These are phyloP conservation scores for Rhazya stricta DNA, from an alignment of 257 asterid genomes.

Conservation along the genomic window DNA sequence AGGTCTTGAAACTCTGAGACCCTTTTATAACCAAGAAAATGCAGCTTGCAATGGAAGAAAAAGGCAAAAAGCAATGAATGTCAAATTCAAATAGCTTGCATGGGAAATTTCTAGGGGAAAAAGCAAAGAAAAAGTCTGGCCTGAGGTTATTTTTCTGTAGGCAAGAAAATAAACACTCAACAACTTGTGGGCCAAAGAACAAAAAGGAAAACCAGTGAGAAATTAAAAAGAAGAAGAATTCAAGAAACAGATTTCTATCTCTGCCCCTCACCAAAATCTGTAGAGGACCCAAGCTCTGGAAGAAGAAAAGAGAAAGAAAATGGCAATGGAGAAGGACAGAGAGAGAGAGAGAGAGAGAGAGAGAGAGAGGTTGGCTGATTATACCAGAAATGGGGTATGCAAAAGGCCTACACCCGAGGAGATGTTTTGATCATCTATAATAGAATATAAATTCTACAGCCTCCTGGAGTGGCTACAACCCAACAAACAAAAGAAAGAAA, in stretches of 20 bases:
- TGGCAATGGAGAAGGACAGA: slow-evolving; percentile 2
- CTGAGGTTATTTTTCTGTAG: neutral
- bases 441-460: slow-evolving; percentile 12
- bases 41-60: slow-evolving; percentile 4
- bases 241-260: slow-evolving; percentile 7
- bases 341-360: slow-evolving; percentile 1
- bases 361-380: slow-evolving; percentile 7
- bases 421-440: slow-evolving; percentile 16
- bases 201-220: neutral
- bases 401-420: slow-evolving; percentile 26
- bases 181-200: slow-evolving; percentile 17
- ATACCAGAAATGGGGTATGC: slow-evolving; percentile 11
- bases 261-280: neutral
- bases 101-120: slow-evolving; percentile 15
- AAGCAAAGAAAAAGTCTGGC: neutral
- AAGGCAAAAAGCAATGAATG: slow-evolving; percentile 1
- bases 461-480: slow-evolving; percentile 27
- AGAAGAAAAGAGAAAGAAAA: neutral
- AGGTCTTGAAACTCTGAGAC: neutral
- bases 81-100: slow-evolving; percentile 15
- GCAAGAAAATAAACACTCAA: neutral
- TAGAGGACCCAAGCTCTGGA: neutral
- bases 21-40: neutral
- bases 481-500: slow-evolving; percentile 1
- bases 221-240: neutral